Evolutionary conservation across 202 grass and related monocot genomes (phyloP).

Genomic region (Setaria viridis): DNA sequence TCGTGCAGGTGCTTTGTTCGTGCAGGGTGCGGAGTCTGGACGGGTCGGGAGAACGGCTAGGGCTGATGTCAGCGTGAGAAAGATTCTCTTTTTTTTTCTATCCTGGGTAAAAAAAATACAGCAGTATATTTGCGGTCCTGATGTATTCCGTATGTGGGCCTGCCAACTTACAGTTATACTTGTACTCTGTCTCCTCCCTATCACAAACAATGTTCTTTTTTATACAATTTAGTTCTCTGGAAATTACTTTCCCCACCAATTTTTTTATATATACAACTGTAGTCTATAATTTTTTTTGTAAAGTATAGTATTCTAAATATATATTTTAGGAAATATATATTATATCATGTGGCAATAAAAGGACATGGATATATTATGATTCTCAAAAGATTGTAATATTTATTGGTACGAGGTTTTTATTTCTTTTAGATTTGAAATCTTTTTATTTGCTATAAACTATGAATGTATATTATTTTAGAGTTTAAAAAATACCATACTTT

Average conservation of each 20-base stretch:
- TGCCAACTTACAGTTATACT: neutral
- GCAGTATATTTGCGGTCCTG: neutral
- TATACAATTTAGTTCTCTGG: neutral
- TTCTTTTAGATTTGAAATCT: neutral
- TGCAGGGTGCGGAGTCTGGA: neutral
- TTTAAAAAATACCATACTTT: neutral
- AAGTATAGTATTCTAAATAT: neutral
- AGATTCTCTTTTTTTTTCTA: neutral
- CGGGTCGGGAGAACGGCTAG: conserved; percentile 37
- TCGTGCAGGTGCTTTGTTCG: conserved; percentile 21
- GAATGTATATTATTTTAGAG: neutral
- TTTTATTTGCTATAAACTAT: neutral
- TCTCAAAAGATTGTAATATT: neutral
- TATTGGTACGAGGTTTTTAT: neutral
- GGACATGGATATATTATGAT: neutral
- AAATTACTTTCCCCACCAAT: neutral
- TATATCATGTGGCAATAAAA: neutral
- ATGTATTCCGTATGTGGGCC: neutral
- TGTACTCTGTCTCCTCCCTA: neutral
- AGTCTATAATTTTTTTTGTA: neutral
- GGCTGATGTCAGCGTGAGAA: conserved; percentile 35
- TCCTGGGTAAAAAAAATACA: neutral
- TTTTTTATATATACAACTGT: neutral
- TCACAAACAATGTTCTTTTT: neutral
- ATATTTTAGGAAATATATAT: neutral